Evolutionary conservation across 2,329 filamentous ascomycete species (phyloP), one percentile per base, ranked within the genome.

Genomic region (Colletotrichum eleusines): DNA sequence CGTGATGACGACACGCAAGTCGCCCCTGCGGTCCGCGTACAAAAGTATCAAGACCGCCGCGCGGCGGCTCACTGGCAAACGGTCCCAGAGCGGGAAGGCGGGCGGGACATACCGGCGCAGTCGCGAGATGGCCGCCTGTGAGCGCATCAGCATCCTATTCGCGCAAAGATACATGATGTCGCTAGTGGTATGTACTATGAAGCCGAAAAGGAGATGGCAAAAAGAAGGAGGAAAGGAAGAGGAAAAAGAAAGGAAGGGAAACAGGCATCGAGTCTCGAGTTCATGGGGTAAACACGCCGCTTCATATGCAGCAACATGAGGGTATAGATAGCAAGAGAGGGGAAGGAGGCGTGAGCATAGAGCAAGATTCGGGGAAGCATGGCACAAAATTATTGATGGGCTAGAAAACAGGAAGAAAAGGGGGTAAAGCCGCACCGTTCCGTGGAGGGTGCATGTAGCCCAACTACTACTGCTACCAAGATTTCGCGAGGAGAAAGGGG

Each of bases 11-110:
- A 92, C 89, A 23, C 89, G 88, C 70, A 98, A 83, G 74, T 97
- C 92, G 50, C 95, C 95, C 73, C 87, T 85, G 53, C 88, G 87
- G 80, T 98, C 95, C 44, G 94, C 94, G 79, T 96, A 98, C 1
- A 98, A 87, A 63, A 98, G 87, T 59, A 98, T 87, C 64, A 98
- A 83, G 50, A 98, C 95, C 31, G 95, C 95, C 18, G 95, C 95
- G 74, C 94, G 90, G 72, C 93, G 89, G 74, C 84, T 88, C 18
- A 86, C 81, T 2, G 90, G 89, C 35, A 92, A 83, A 26, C 81
- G 81, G 76, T 90, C 86, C 90, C 90, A 92, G 69, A 87, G 78
- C 14, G 89, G 83, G 75, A 91, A 90, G 2, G 87, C 81, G 1
- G 89, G 89, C 23, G 90, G 85, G 69, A 83, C 85, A 78, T 89